Evolutionary conservation across 1,284 basidiomycete genomes (phyloP).

Genomic region (Fomitopsis palustris): DNA sequence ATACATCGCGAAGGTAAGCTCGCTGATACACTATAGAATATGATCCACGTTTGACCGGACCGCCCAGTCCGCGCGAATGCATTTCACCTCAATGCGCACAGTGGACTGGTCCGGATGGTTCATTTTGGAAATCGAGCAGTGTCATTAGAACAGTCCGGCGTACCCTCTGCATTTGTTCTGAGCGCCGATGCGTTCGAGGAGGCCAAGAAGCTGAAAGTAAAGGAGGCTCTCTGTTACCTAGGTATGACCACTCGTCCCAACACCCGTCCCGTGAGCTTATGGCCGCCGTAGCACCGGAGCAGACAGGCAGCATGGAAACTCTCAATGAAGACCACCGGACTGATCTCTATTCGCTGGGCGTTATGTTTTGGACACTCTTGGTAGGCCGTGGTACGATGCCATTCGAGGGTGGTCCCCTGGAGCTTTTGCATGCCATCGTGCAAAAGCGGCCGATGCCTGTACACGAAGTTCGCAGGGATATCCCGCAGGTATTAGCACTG

Average conservation of each 20-base stretch:
- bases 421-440: slow-evolving; percentile 64
- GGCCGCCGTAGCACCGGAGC: slow-evolving; percentile 49
- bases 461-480: slow-evolving; percentile 68
- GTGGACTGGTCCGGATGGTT: slow-evolving; percentile 62
- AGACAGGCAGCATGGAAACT: slow-evolving; percentile 67
- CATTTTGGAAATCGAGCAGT: slow-evolving; percentile 76
- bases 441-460: slow-evolving; percentile 70
- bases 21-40: not conserved
- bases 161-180: slow-evolving; percentile 63
- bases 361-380: slow-evolving; percentile 66
- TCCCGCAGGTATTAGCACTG: slow-evolving; percentile 64
- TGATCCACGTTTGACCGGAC: not conserved
- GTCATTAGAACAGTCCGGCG: slow-evolving; percentile 65
- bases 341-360: slow-evolving; percentile 67
- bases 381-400: slow-evolving; percentile 67
- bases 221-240: slow-evolving; percentile 70
- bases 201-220: slow-evolving; percentile 60
- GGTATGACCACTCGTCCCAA: slow-evolving; percentile 11
- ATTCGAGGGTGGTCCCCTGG: slow-evolving; percentile 66
- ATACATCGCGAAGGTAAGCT: slow-evolving; percentile 61
- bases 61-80: slow-evolving; percentile 66
- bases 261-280: not conserved
- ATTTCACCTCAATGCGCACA: slow-evolving; percentile 67
- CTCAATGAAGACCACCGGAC: slow-evolving; percentile 67
- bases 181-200: slow-evolving; percentile 53